Conservation (phyloP, 2,329 filamentous ascomycete species). For the Fusarium protoensiforme region DNA sequence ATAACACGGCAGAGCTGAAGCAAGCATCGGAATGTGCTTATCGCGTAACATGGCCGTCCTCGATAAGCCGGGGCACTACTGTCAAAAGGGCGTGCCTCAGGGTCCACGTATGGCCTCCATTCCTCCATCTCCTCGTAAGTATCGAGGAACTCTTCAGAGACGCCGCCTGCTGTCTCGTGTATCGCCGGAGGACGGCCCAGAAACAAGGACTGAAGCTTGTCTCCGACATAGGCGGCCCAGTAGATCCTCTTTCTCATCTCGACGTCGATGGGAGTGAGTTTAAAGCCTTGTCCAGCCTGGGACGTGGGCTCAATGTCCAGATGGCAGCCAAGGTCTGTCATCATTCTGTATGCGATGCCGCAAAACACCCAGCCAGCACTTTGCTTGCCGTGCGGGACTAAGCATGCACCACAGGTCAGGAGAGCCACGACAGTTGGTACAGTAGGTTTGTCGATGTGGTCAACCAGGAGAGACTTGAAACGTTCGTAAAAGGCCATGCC, state of each 20-base stretch:
- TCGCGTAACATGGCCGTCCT: not conserved
- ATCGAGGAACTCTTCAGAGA: conserved; percentile 60
- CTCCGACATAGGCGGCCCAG: conserved; percentile 42
- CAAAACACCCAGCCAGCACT: conserved; percentile 67
- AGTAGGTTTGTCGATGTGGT: not conserved
- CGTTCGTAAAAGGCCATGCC: conserved; percentile 5
- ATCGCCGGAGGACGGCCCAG: conserved; percentile 62
- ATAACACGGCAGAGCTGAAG: conserved; percentile 57
- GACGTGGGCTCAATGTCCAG: conserved; percentile 25
- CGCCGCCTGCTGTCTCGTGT: conserved; percentile 57
- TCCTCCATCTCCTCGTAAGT: conserved; percentile 64
- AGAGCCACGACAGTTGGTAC: conserved; percentile 2
- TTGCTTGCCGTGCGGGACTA: conserved; percentile 46
- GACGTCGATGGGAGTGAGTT: conserved; percentile 21
- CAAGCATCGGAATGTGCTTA: conserved; percentile 49
- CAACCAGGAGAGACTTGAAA: not conserved
- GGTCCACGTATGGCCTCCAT: conserved; percentile 59
- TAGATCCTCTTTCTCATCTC: conserved; percentile 37
- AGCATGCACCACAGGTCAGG: conserved; percentile 40
- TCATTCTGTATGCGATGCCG: conserved; percentile 56
- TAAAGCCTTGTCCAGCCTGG: not conserved
- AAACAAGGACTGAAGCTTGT: conserved; percentile 66
- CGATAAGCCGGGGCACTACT: conserved; percentile 51
- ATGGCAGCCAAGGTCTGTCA: conserved; percentile 59
- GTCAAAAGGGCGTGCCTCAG: conserved; percentile 36